phyloP scores from a whole-genome alignment of 345 rosid genomes.

The rapeseed (Brassica napus) region Da-Ae NC_063436.1:2475501-2476000 shows the following conservation, averaged over 20 bases:
- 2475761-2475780: background rate
- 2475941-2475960: background rate
- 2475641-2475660: no score
- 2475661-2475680: background rate
- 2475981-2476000: background rate
- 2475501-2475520: conserved; percentile 70
- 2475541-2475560: background rate
- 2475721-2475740: background rate
- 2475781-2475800: background rate
- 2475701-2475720: background rate
- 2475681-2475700: background rate
- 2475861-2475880: background rate
- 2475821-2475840: background rate
- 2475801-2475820: background rate
- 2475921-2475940: background rate
- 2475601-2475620: background rate
- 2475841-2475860: background rate
- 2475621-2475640: background rate
- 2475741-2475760: background rate
- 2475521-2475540: background rate
- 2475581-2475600: background rate
- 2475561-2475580: no score
- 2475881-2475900: background rate
- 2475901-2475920: background rate
- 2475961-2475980: conserved; percentile 29